A percentile compares a stretch with the other conserved stretches of the same genome.
These are phyloP conservation scores for Ceratocystis huliohia DNA, from an alignment of 2,329 filamentous ascomycete species.

Conservation along the genomic window DNA sequence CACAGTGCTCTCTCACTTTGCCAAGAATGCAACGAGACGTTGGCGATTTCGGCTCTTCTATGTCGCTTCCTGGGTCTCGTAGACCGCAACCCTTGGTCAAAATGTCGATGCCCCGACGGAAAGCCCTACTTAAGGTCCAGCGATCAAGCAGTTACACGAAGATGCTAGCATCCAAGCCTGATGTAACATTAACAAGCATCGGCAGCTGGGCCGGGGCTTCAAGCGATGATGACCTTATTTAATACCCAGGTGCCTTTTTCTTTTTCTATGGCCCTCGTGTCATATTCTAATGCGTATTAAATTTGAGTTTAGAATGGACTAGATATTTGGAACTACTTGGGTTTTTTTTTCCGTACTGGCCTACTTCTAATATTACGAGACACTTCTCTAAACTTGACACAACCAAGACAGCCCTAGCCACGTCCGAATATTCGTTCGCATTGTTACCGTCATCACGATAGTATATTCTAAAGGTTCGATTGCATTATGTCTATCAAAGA, in stretches of 20 bases:
- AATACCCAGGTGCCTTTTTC: background rate
- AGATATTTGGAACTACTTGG: no score
- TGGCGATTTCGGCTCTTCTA: background rate
- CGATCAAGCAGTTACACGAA: background rate
- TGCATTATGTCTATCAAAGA: background rate
- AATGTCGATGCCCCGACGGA: slow-evolving; percentile 3
- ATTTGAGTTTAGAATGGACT: background rate
- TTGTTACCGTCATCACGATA: background rate
- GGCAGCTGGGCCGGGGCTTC: slow-evolving; percentile 14
- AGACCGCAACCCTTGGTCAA: background rate
- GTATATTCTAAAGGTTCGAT: background rate
- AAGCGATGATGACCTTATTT: slow-evolving; percentile 18
- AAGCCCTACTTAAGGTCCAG: background rate
- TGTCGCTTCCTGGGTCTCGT: background rate
- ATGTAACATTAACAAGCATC: slow-evolving; percentile 6
- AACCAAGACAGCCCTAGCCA: background rate
- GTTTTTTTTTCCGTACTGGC: no score
- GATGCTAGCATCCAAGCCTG: background rate
- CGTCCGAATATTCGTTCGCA: background rate
- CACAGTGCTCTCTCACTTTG: background rate
- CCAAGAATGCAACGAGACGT: background rate
- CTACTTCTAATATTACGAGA: no score
- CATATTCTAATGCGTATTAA: background rate
- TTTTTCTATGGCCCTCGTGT: background rate
- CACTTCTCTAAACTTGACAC: no score